Conservation (phyloP, 1,284 basidiomycete species). For the Trametes hirsuta region DNA sequence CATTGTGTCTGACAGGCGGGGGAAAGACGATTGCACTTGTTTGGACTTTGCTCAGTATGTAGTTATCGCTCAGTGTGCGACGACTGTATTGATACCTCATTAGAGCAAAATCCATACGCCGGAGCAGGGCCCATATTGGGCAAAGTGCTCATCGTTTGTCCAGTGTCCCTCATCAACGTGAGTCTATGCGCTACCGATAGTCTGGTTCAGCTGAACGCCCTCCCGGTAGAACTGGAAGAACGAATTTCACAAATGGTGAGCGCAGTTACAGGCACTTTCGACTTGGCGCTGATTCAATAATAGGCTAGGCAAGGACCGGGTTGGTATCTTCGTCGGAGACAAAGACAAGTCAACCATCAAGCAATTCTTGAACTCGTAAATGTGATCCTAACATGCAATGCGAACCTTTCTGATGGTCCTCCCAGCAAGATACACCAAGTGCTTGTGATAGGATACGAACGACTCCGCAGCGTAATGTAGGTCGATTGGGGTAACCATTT, state of each 20-base stretch:
- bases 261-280: background rate
- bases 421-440: slow-evolving; percentile 79
- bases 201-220: background rate
- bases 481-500: slow-evolving; percentile 21
- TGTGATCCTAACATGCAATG: background rate
- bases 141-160: slow-evolving; percentile 92
- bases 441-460: slow-evolving; percentile 95
- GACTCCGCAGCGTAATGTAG: slow-evolving; percentile 80
- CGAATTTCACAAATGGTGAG: slow-evolving; percentile 92
- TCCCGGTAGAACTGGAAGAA: slow-evolving; percentile 85
- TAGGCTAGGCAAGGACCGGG: slow-evolving; percentile 79
- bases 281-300: background rate
- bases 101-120: slow-evolving; percentile 86
- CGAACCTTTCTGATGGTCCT: slow-evolving; percentile 5
- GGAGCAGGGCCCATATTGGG: slow-evolving; percentile 62
- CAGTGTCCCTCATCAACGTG: slow-evolving; percentile 88
- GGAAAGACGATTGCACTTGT: slow-evolving; percentile 81
- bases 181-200: slow-evolving; percentile 22
- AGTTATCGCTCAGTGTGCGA: too few species aligned
- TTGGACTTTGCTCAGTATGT: slow-evolving; percentile 86
- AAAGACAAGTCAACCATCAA: slow-evolving; percentile 73
- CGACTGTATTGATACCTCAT: background rate
- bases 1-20: background rate
- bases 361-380: slow-evolving; percentile 76
- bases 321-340: slow-evolving; percentile 83